Percentiles rank a stretch among this genome's conserved stretches.
These are phyloP conservation scores for Casuarina equisetifolia DNA, from an alignment of 306 rosid species.

Conservation along the genomic window DNA sequence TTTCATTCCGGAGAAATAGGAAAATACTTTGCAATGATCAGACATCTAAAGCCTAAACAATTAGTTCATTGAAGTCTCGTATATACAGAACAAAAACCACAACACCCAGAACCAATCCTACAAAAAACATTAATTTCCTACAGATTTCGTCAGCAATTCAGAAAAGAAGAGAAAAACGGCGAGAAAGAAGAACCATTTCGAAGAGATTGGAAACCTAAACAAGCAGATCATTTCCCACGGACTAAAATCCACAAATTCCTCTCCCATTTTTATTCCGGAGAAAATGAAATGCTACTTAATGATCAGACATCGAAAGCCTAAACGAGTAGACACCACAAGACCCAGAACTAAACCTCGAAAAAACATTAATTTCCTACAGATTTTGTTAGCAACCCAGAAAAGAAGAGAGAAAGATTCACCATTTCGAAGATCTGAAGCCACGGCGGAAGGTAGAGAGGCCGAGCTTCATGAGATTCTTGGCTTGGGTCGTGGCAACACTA, in stretches of 20 bases:
- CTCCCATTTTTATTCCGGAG: too few relatives aligned
- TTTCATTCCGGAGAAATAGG: not conserved
- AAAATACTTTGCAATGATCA: not conserved
- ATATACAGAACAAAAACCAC: not conserved
- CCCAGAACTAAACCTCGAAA: not conserved
- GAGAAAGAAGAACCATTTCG: too few relatives aligned
- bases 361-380: not conserved
- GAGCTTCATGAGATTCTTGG: constrained; percentile 66
- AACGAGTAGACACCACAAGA: too few relatives aligned
- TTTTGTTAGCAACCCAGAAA: constrained; percentile 3
- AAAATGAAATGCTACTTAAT: too few relatives aligned
- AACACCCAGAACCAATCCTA: not conserved
- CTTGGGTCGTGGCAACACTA: constrained; percentile 46
- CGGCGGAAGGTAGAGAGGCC: constrained; percentile 59
- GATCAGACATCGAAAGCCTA: too few relatives aligned
- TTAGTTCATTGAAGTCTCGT: too few relatives aligned
- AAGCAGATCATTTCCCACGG: too few relatives aligned
- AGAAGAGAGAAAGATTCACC: constrained; percentile 37
- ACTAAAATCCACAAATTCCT: too few relatives aligned
- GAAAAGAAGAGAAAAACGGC: too few relatives aligned
- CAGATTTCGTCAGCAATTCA: too few relatives aligned
- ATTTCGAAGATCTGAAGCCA: constrained; percentile 88
- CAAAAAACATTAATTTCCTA: too few relatives aligned
- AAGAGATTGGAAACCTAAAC: too few relatives aligned
- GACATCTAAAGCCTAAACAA: not conserved